Evolutionary conservation across 1,284 basidiomycete species (phyloP).

Genomic region (Trichosporon coremiiforme): DNA sequence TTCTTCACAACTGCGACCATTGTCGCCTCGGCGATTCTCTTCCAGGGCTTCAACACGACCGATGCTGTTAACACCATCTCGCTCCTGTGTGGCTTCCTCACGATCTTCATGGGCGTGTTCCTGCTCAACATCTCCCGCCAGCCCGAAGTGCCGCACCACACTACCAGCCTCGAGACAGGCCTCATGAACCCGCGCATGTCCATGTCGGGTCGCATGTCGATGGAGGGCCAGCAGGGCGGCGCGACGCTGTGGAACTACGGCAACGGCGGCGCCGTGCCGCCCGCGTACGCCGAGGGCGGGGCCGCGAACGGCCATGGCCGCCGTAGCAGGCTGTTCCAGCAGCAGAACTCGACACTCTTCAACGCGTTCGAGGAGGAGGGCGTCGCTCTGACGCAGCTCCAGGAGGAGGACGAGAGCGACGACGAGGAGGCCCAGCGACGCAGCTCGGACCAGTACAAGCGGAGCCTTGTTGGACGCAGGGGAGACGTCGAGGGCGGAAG

Average conservation of each 20-base stretch:
- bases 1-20: conserved; percentile 95
- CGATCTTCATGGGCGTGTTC: conserved; percentile 90
- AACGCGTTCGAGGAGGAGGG: conserved; percentile 54
- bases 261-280: conserved; percentile 43
- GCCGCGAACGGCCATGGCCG: conserved; percentile 58
- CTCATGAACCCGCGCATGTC: conserved; percentile 64
- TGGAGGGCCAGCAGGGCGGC: conserved; percentile 48
- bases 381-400: conserved; percentile 52
- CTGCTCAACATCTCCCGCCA: conserved; percentile 80
- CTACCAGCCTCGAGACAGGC: conserved; percentile 65
- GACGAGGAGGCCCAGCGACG: conserved; percentile 35
- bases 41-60: conserved; percentile 94
- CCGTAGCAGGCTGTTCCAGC: conserved; percentile 63
- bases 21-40: conserved; percentile 90
- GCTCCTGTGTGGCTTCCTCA: conserved; percentile 79
- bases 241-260: conserved; percentile 46
- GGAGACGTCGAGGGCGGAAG: conserved; percentile 40
- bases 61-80: conserved; percentile 79
- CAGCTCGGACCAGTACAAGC: conserved; percentile 16
- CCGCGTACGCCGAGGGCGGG: conserved; percentile 49
- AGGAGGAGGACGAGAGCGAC: conserved; percentile 54
- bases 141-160: conserved; percentile 62
- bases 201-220: conserved; percentile 55
- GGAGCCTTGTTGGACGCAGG: conserved; percentile 26
- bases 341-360: conserved; percentile 60